These are phyloP conservation scores for Naganishia vaughanmartiniae DNA, from an alignment of 768 basidiomycete species.

Conservation along the genomic window DNA sequence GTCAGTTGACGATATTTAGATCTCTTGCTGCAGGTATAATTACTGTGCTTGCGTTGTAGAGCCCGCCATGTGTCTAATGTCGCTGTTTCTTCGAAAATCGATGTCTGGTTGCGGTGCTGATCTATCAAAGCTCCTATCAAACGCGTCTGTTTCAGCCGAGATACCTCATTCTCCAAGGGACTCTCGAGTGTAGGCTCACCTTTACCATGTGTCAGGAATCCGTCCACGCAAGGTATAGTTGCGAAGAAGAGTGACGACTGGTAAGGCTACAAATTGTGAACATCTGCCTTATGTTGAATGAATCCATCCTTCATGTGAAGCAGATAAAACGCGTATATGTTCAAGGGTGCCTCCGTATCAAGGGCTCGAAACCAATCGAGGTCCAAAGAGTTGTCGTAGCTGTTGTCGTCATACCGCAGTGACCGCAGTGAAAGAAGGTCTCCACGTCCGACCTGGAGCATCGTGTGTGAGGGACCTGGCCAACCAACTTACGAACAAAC, in stretches of 20 bases:
- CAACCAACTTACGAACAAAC: neutral
- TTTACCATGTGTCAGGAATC: neutral
- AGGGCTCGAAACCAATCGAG: neutral
- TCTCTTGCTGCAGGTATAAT: neutral
- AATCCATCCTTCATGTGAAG: slow-evolving; percentile 25
- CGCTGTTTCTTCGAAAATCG: neutral
- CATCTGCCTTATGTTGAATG: too few species aligned
- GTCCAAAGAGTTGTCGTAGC: too few species aligned
- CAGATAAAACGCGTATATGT: neutral
- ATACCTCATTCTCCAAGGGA: too few species aligned
- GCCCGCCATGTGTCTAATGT: neutral
- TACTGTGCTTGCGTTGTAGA: neutral
- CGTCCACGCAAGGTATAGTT: too few species aligned
- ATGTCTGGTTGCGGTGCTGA: neutral
- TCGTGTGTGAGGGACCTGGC: neutral
- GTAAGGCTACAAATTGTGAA: too few species aligned
- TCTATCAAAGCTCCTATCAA: neutral
- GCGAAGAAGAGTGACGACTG: too few species aligned
- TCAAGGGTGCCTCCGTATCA: neutral
- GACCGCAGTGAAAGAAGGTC: neutral
- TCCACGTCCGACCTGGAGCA: neutral
- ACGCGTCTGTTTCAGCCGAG: too few species aligned
- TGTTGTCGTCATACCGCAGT: neutral
- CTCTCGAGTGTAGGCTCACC: neutral
- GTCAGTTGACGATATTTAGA: too few species aligned